These are phyloP conservation scores for Thalassiosira oceanica DNA, from an alignment of 352 stramenopile genomes.

Conservation along the genomic window DNA sequence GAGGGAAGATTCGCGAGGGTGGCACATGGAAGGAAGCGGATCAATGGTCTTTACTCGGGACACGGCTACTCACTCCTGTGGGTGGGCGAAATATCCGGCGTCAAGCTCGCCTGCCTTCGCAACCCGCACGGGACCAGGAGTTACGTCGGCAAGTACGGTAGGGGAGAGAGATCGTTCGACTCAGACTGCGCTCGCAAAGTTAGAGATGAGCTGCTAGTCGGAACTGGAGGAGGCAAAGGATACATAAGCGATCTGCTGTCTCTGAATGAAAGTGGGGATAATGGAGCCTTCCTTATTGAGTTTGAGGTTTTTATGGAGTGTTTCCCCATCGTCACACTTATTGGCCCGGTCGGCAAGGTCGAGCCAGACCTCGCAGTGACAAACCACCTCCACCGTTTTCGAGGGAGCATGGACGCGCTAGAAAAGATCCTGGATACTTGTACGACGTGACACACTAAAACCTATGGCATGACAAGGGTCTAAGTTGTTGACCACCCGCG, in stretches of 20 bases:
- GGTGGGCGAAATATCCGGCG: conserved; percentile 1
- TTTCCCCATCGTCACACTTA: conserved; percentile 22
- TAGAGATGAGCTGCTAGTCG: background rate
- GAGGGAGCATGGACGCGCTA: too few species aligned
- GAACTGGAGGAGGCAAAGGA: conserved; percentile 2
- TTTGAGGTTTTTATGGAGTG: conserved; percentile 16
- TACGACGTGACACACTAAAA: too few species aligned
- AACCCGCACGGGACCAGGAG: conserved; percentile 21
- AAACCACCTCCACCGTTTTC: too few species aligned
- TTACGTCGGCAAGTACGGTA: conserved; percentile 1
- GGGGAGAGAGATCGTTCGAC: background rate
- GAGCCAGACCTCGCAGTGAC: too few species aligned
- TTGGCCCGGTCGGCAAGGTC: conserved; percentile 13
- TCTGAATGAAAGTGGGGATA: conserved; percentile 4
- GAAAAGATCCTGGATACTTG: too few species aligned
- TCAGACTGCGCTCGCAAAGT: too few species aligned
- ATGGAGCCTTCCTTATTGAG: conserved; percentile 24
- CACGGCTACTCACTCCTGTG: conserved; percentile 30
- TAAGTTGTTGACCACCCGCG: too few species aligned
- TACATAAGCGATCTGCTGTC: too few species aligned
- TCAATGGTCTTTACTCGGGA: conserved; percentile 12
- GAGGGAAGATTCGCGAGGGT: conserved; percentile 16
- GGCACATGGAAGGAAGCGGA: conserved; percentile 9
- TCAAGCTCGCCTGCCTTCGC: conserved; percentile 10
- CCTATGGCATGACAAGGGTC: too few species aligned